These are phyloP conservation scores for sorghum (Sorghum bicolor) DNA, from an alignment of 176 grass and related monocot genomes.

Conservation along the genomic window Sorghum_bicolor_NCBIv3 NC_012879.2:4279501-4280000, in stretches of 20 bases:
- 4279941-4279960: background rate
- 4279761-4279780: background rate
- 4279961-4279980: background rate
- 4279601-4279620: too few species aligned
- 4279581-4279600: too few species aligned
- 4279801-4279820: background rate
- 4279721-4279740: background rate
- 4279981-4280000: background rate
- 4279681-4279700: too few species aligned
- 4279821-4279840: background rate
- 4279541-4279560: too few species aligned
- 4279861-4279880: background rate
- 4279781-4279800: background rate
- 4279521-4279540: too few species aligned
- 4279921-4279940: background rate
- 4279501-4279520: too few species aligned
- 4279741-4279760: background rate
- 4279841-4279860: background rate
- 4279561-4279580: too few species aligned
- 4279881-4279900: background rate
- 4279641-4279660: too few species aligned
- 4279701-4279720: background rate
- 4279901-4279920: background rate
- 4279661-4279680: too few species aligned
- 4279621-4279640: too few species aligned